Percentiles rank a stretch among this genome's conserved stretches.
phyloP scores from a whole-genome alignment of 106 monocot species.

The Cymbidium sinense region DNA sequence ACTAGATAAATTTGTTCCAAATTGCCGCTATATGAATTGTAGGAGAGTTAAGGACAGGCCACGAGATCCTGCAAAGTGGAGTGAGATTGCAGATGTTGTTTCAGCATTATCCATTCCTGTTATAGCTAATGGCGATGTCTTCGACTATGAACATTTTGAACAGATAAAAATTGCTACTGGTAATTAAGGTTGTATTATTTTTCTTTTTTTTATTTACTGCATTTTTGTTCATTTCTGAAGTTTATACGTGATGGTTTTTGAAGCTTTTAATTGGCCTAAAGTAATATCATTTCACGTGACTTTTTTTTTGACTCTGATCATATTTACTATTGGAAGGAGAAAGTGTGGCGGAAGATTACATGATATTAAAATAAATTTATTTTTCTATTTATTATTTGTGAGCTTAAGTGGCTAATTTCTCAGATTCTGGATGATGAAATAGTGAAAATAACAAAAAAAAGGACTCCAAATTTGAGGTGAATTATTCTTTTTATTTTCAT shows the following conservation, averaged over 20 bases:
- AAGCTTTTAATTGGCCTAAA: not conserved
- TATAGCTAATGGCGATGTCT: conserved; percentile 98
- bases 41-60: conserved; percentile 93
- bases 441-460: not conserved
- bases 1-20: conserved; percentile 1
- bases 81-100: conserved; percentile 83
- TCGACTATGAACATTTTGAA: conserved; percentile 87
- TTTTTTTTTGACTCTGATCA: not conserved
- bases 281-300: not conserved
- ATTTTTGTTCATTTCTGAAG: not conserved
- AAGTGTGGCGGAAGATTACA: not conserved
- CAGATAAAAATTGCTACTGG: conserved; percentile 78
- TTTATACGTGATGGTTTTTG: not conserved
- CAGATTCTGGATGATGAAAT: not conserved
- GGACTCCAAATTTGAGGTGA: not conserved
- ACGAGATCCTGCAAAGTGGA: conserved; percentile 93
- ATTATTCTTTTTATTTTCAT: not conserved
- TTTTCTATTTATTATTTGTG: not conserved
- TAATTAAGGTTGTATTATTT: conserved; percentile 8
- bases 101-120: conserved; percentile 90
- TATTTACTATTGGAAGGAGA: not conserved
- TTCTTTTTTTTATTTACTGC: conserved; percentile 1
- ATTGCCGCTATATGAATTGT: conserved; percentile 11
- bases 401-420: not conserved
- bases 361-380: not conserved